phyloP scores from a whole-genome alignment of 2,329 filamentous ascomycete species.

The Metarhizium robertsii region DNA sequence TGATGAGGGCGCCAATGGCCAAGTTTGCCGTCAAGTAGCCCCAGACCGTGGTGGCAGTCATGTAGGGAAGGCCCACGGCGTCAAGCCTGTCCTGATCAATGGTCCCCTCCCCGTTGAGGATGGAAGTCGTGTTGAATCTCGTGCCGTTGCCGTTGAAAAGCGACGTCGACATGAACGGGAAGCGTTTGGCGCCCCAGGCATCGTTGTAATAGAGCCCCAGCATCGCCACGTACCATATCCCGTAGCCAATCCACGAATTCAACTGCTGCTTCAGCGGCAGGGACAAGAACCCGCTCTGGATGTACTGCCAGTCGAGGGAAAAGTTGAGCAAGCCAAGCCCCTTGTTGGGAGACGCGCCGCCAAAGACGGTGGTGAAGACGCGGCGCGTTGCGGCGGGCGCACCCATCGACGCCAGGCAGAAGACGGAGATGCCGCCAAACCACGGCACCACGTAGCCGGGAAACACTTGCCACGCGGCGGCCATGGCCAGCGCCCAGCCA shows the following conservation, averaged over 20 bases:
- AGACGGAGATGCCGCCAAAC: constrained; percentile 45
- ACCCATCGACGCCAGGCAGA: constrained; percentile 41
- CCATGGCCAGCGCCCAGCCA: constrained; percentile 39
- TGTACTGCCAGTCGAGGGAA: constrained; percentile 36
- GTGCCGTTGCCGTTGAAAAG: constrained; percentile 27
- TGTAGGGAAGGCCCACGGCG: constrained; percentile 33
- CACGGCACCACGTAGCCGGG: constrained; percentile 47
- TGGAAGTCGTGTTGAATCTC: constrained; percentile 25
- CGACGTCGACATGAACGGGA: constrained; percentile 22
- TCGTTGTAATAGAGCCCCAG: constrained; percentile 31
- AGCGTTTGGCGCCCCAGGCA: constrained; percentile 23
- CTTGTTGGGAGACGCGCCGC: constrained; percentile 29
- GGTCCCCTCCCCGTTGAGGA: constrained; percentile 30
- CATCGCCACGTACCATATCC: constrained; percentile 25
- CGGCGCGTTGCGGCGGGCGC: background rate
- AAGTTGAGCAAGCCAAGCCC: constrained; percentile 30
- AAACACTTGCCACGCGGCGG: constrained; percentile 42
- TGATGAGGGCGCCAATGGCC: constrained; percentile 45
- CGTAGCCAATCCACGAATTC: constrained; percentile 27
- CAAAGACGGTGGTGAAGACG: constrained; percentile 17
- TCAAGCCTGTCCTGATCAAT: constrained; percentile 32
- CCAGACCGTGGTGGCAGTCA: constrained; percentile 42
- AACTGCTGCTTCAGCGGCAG: constrained; percentile 26
- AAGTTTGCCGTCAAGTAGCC: constrained; percentile 48
- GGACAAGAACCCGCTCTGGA: constrained; percentile 12